Percentiles rank a stretch among this genome's conserved stretches.
These are phyloP conservation scores for Echria macrotheca DNA, from an alignment of 495 filamentous ascomycete genomes.

Conservation along the genomic window DNA sequence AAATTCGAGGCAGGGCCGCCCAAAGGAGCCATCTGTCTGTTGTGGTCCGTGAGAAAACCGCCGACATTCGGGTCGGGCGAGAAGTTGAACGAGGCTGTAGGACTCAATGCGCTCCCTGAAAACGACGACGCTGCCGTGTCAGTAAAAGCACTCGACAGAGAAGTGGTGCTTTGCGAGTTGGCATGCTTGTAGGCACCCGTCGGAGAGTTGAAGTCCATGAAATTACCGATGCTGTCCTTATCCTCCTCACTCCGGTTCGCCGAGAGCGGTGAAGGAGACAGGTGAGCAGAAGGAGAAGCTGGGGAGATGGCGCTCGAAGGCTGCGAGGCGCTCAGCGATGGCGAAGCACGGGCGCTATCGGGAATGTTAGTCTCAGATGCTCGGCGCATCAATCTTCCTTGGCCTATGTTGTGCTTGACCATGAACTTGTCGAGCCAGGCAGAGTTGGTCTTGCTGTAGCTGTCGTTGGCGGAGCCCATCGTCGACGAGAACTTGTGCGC, in stretches of 20 bases:
- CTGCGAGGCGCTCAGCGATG: conserved; percentile 52
- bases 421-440: conserved; percentile 97
- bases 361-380: conserved; percentile 62
- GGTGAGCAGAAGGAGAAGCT: conserved; percentile 57
- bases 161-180: conserved; percentile 51
- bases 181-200: conserved; percentile 48
- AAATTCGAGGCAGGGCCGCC: conserved; percentile 43
- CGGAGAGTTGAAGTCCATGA: conserved; percentile 48
- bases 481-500: conserved; percentile 79
- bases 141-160: conserved; percentile 52
- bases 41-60: conserved; percentile 64
- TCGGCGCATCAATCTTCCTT: conserved; percentile 58
- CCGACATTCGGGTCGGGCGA: conserved; percentile 67
- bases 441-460: conserved; percentile 66
- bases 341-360: conserved; percentile 52
- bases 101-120: conserved; percentile 71
- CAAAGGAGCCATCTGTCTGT: conserved; percentile 49
- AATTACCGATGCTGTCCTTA: conserved; percentile 36
- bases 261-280: conserved; percentile 61
- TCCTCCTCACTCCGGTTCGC: conserved; percentile 65
- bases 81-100: conserved; percentile 77
- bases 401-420: conserved; percentile 74
- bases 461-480: conserved; percentile 62
- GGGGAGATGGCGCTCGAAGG: conserved; percentile 71
- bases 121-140: conserved; percentile 61